These are phyloP conservation scores for Candida stauntonica DNA, from an alignment of 805 yeast genomes.

Conservation along the genomic window DNA sequence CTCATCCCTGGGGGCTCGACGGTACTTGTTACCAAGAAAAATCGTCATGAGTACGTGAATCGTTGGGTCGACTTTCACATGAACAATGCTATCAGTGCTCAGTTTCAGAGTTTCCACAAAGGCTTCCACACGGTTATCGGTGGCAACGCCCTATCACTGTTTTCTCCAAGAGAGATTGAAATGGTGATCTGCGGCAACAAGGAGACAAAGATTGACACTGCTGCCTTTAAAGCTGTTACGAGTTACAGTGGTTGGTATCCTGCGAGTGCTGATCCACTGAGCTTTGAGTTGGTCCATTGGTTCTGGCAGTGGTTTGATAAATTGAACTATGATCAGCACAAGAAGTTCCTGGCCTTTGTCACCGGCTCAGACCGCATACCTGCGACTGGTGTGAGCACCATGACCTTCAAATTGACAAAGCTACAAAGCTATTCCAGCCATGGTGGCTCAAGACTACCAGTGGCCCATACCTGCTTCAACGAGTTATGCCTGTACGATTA, in stretches of 20 bases:
- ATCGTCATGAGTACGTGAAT: constrained; percentile 57
- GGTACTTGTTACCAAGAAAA: constrained; percentile 51
- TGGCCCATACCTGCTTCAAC: constrained; percentile 94
- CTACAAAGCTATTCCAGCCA: constrained; percentile 29
- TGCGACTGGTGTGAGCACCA: constrained; percentile 80
- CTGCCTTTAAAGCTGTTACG: constrained; percentile 64
- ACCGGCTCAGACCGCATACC: constrained; percentile 93
- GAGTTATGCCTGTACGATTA: constrained; percentile 78
- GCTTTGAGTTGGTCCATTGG: constrained; percentile 57
- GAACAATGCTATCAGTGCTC: constrained; percentile 46
- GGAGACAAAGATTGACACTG: constrained; percentile 60
- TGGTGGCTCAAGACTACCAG: constrained; percentile 51
- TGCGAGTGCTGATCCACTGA: constrained; percentile 28
- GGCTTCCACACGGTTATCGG: constrained; percentile 80
- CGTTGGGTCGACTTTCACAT: constrained; percentile 59
- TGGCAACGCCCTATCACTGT: constrained; percentile 74
- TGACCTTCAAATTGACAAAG: constrained; percentile 67
- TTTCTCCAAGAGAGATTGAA: constrained; percentile 79
- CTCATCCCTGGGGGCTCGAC: constrained; percentile 56
- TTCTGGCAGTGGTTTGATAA: constrained; percentile 77
- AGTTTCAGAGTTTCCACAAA: constrained; percentile 51
- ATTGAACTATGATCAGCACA: constrained; percentile 45
- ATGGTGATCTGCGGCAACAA: constrained; percentile 72
- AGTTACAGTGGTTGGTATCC: constrained; percentile 63
- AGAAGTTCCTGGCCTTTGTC: constrained; percentile 64